Evolutionary conservation across 345 rosid species (phyloP).

Genomic region (Gossypium ekmanianum): DNA sequence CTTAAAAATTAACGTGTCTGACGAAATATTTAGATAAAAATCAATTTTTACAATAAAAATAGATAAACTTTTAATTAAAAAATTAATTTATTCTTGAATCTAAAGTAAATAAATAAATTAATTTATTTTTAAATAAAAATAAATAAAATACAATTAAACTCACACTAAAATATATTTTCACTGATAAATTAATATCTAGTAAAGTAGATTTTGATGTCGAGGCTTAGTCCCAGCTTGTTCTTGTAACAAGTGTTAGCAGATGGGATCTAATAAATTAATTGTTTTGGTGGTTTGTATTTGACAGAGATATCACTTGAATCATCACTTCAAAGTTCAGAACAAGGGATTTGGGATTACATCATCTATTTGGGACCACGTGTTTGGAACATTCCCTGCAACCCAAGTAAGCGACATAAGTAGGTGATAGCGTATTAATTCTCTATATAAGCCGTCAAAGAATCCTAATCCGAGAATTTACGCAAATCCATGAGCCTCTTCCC

Average conservation of each 20-base stretch:
- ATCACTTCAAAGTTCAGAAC: slow-evolving; percentile 56
- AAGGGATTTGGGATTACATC: slow-evolving; percentile 76
- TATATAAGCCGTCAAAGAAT: not conserved
- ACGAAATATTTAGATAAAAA: rapidly evolving
- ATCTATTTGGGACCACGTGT: slow-evolving; percentile 60
- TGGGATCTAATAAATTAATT: too few relatives aligned
- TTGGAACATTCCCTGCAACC: slow-evolving; percentile 53
- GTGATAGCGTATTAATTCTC: slow-evolving; percentile 1
- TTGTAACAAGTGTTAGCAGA: too few relatives aligned
- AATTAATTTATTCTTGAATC: too few relatives aligned
- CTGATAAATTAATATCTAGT: too few relatives aligned
- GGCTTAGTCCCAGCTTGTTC: too few relatives aligned
- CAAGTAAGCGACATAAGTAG: slow-evolving; percentile 23
- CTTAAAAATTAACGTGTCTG: too few relatives aligned
- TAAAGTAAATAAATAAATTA: rapidly evolving
- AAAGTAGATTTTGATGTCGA: too few relatives aligned
- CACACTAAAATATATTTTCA: too few relatives aligned
- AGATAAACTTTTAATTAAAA: rapidly evolving
- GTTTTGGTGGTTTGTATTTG: slow-evolving; percentile 8
- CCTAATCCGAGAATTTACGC: not conserved
- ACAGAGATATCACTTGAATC: slow-evolving; percentile 74
- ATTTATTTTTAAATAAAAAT: too few relatives aligned
- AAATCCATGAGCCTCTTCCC: not conserved
- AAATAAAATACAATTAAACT: too few relatives aligned
- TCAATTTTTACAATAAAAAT: too few relatives aligned